A percentile compares a stretch with the other conserved stretches of the same genome.
Conservation (phyloP, 352 stramenopile species). For the Pythium sp. region DNA sequence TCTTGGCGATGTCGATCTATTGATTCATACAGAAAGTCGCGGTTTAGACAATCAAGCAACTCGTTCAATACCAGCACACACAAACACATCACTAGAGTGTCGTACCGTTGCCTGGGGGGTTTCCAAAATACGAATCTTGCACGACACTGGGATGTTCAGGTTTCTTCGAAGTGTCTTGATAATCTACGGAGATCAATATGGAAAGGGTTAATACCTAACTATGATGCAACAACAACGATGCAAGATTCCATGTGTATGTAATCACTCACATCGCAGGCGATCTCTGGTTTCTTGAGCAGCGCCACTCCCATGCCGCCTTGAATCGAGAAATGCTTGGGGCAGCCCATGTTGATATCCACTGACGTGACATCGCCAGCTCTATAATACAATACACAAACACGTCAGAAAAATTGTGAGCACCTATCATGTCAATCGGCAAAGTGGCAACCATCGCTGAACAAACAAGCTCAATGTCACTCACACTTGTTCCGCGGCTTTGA, state of each 20-base stretch:
- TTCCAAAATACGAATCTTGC: slow-evolving; percentile 85
- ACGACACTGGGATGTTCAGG: slow-evolving; percentile 82
- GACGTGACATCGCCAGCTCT: slow-evolving; percentile 83
- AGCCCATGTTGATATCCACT: slow-evolving; percentile 96
- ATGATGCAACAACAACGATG: background rate
- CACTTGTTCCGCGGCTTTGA: slow-evolving; percentile 76
- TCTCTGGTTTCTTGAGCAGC: slow-evolving; percentile 85
- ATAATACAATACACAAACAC: background rate
- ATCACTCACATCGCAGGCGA: slow-evolving; percentile 72
- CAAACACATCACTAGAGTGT: background rate
- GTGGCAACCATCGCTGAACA: background rate
- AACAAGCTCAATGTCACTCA: slow-evolving; percentile 28
- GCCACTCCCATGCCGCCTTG: slow-evolving; percentile 91
- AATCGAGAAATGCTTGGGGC: slow-evolving; percentile 92
- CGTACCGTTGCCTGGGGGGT: slow-evolving; percentile 61
- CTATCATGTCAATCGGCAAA: background rate
- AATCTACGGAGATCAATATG: slow-evolving; percentile 36
- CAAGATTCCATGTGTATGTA: background rate
- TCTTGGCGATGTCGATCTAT: slow-evolving; percentile 66
- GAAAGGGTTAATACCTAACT: background rate
- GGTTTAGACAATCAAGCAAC: background rate
- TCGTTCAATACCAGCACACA: background rate
- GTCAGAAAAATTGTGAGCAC: background rate
- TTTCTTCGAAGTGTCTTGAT: slow-evolving; percentile 79
- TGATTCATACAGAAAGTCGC: background rate